Base-by-base conservation (phyloP, 2,329 filamentous ascomycete genomes). In the Cladosporium cucumerinum region DNA sequence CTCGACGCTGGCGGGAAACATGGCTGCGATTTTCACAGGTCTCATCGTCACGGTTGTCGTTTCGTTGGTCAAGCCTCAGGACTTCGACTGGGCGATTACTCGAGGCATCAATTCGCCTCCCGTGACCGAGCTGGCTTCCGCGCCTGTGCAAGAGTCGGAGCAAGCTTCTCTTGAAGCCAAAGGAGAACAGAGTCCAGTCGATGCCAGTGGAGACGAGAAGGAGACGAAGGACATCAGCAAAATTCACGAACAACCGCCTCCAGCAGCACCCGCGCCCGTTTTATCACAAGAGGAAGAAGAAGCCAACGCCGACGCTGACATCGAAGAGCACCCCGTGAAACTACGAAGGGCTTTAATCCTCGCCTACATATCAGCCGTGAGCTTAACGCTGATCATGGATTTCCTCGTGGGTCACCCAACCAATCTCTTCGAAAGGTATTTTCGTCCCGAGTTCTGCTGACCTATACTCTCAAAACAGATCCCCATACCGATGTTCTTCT, bases 401-500 rank as follows among this genome's bases (percentile, higher is more conserved):
- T 78, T 79, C 49, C 61, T 79, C 14, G 65, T 66, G 36, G 57
- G 64, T 28, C 14, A 12, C 8, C 18, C 28, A 2, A 21, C 10
- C 18, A 8, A n/a, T n/a, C n/a, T n/a, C 12, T 12, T 26, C 46
- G 14, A 16, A 32, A 25, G 36, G 5, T 21, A 10, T 10, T 7
- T 6, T 18, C 16, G 10, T 12, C n/a, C 4, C 5, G 46, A 26
- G 16, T 49, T 49, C n/a, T 4, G 25, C 25, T 28, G 18, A 30
- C 23, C 18, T n/a, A 2, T 28, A 7, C 8, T 54, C 12, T 34
- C 14, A 34, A 36, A 11, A 0, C n/a, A 66, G 8, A 65, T 78
- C 1, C 78, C 78, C 0, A 78, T 79, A 68, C 77, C 78, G 3
- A 78, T 79, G 76, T 79, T 78, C 68, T 74, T 78, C 66, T 72